phyloP scores from a whole-genome alignment of 352 stramenopile genomes.

The Pythium scleroteichum region DNA sequence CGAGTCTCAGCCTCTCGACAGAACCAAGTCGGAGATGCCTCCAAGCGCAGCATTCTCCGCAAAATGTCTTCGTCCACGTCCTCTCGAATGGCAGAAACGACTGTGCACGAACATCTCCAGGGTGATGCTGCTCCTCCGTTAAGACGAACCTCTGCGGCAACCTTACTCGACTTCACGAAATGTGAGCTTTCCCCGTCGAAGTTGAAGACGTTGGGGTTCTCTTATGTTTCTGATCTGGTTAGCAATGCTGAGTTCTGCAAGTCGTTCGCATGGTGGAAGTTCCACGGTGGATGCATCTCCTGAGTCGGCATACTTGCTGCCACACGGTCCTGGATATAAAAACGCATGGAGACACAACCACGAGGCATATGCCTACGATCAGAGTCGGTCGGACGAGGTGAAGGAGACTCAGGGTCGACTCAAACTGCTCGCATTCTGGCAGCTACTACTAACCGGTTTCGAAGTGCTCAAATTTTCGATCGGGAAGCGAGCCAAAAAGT shows the following conservation, averaged over 20 bases:
- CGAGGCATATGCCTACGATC: conserved; percentile 34
- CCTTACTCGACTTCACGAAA: conserved; percentile 28
- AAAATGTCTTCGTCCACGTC: conserved; percentile 25
- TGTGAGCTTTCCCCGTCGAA: conserved; percentile 3
- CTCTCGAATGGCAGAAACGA: conserved; percentile 5
- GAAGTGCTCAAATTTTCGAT: conserved; percentile 55
- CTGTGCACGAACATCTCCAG: conserved; percentile 9
- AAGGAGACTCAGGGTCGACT: conserved; percentile 36
- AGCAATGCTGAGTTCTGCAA: conserved; percentile 14
- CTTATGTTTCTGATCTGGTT: too few relatives aligned
- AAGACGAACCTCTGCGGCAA: conserved; percentile 8
- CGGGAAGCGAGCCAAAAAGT: conserved; percentile 46
- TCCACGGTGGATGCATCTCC: conserved; percentile 13
- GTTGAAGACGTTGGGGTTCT: too few relatives aligned
- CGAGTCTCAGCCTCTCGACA: conserved; percentile 26
- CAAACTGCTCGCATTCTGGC: conserved; percentile 57
- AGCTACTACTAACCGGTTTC: conserved; percentile 55
- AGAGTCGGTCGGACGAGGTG: conserved; percentile 23
- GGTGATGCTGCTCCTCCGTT: background rate
- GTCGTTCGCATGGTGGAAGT: conserved; percentile 6
- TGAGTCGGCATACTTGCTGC: conserved; percentile 39
- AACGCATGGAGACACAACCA: conserved; percentile 20
- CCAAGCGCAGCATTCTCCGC: conserved; percentile 6
- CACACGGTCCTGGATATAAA: conserved; percentile 24
- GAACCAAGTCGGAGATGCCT: background rate